A percentile compares a stretch with the other conserved stretches of the same genome.
Evolutionary conservation across 805 yeast genomes (phyloP).

Genomic region (Allodekkera sacchari): DNA sequence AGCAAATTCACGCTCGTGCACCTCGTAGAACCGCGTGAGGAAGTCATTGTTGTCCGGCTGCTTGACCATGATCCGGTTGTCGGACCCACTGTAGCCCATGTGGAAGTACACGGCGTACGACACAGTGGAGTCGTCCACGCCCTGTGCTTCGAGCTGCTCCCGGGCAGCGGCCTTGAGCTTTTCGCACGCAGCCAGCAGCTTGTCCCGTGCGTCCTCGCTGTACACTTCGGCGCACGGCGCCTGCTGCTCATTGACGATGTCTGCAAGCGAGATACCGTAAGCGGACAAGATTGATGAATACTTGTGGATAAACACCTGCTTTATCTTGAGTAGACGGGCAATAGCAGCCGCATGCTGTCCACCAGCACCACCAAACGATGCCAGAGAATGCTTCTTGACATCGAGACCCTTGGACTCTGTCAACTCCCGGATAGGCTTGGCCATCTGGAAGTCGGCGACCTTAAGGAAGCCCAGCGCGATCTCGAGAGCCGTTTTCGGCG

Average conservation of each 20-base stretch:
- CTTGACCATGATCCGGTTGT: slow-evolving; percentile 21
- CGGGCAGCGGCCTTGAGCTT: slow-evolving; percentile 8
- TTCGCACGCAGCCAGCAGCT: slow-evolving; percentile 9
- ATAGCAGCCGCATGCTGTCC: slow-evolving; percentile 77
- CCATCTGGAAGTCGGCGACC: slow-evolving; percentile 79
- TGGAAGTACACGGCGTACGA: slow-evolving; percentile 39
- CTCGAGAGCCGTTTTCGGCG: slow-evolving; percentile 42
- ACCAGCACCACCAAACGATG: slow-evolving; percentile 84
- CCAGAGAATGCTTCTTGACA: slow-evolving; percentile 53
- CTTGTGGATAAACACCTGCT: slow-evolving; percentile 58
- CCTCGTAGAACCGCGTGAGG: slow-evolving; percentile 14
- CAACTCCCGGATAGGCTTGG: slow-evolving; percentile 68
- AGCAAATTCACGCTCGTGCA: slow-evolving; percentile 25
- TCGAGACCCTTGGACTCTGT: slow-evolving; percentile 74
- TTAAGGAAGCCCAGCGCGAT: slow-evolving; percentile 71
- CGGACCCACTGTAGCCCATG: slow-evolving; percentile 60
- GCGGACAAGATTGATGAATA: slow-evolving; percentile 73
- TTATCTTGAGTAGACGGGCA: slow-evolving; percentile 58
- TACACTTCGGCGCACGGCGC: slow-evolving; percentile 15
- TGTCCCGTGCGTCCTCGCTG: slow-evolving; percentile 6
- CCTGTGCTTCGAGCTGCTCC: slow-evolving; percentile 24
- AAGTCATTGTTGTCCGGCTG: slow-evolving; percentile 17
- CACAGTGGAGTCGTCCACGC: slow-evolving; percentile 7
- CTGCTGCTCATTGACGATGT: slow-evolving; percentile 22
- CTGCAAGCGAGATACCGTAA: slow-evolving; percentile 67